Conservation (phyloP, 192 early-diverging fungal genomes). For the Entomortierella lignicola region DNA sequence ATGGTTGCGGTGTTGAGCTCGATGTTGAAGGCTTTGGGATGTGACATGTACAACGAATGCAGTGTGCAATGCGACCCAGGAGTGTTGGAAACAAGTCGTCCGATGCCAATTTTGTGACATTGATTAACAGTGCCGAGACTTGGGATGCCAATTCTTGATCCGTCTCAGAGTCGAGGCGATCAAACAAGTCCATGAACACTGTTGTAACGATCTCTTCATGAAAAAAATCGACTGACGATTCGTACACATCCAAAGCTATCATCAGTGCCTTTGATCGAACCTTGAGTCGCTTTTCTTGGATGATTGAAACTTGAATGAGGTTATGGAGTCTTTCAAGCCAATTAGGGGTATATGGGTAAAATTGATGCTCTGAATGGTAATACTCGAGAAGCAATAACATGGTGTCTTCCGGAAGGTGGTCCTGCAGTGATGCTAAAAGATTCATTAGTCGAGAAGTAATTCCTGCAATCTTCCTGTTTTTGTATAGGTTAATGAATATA, state of each 20-base stretch:
- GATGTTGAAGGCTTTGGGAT: constrained; percentile 20
- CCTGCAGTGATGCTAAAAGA: constrained; percentile 56
- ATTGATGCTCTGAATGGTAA: constrained; percentile 61
- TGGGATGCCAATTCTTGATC: constrained; percentile 47
- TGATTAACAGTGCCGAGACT: constrained; percentile 55
- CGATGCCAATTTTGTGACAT: constrained; percentile 36
- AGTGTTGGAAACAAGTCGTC: constrained; percentile 50
- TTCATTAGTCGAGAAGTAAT: constrained; percentile 60
- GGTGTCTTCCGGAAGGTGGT: constrained; percentile 55
- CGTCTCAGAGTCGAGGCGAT: constrained; percentile 47
- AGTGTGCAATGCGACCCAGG: constrained; percentile 44
- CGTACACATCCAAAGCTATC: constrained; percentile 61
- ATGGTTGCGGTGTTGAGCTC: constrained; percentile 13
- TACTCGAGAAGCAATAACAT: constrained; percentile 60
- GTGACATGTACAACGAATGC: constrained; percentile 57
- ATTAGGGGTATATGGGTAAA: constrained; percentile 64
- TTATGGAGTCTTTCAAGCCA: constrained; percentile 62
- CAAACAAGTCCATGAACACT: constrained; percentile 62
- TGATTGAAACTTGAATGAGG: constrained; percentile 57
- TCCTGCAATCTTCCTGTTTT: constrained; percentile 38
- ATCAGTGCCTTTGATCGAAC: constrained; percentile 52
- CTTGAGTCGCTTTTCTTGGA: constrained; percentile 37
- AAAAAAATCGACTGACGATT: constrained; percentile 64
- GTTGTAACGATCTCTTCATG: constrained; percentile 53
- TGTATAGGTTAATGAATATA: constrained; percentile 41